Evolutionary conservation across 225 moss, liverwort and hornwort genomes (phyloP), one percentile per base, ranked within the genome.

Genomic region (Lunularia cruciata): DNA sequence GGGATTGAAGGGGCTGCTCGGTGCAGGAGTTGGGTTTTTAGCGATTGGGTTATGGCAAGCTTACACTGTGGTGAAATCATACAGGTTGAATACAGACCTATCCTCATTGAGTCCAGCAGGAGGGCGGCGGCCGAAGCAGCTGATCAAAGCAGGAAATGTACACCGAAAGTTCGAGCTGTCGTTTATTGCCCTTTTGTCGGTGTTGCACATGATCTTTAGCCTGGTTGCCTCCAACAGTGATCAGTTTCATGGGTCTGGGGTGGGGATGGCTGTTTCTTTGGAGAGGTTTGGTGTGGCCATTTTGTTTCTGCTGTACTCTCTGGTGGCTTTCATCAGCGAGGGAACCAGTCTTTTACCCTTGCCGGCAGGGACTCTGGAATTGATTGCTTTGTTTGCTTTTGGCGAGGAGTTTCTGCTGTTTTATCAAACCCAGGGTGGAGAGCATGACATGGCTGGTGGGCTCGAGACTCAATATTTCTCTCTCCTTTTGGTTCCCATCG

Each of bases 391-490:
- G 47, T 86, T 86, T 34, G 88, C 93, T 6, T 98, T 88, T 26
- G 80, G 80, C 14, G 86, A 92, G 55, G 96, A 98, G 72, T 98
- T 98, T 46, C 30, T 89, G 47, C 72, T 98, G 8, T 96, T 91
- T 35, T 89, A 86, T 65, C 74, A 85, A 23, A 84, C 80, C 38
- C 85, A 84, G 22, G 71, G 67, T 1, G 71, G 71, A 36, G 81
- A 70, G 4, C 55, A 73, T 28, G 67, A 72, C 23, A 60, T 60
- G 19, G 48, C 75, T 18, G 85, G 86, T 19, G 85, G 87, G 20
- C 68, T 98, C 65, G 93, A 90, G 72, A 66, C 58, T 48, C 90
- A 93, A 74, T 98, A 93, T 66, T 89, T 89, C 66, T 78, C 72
- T 65, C 79, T 98, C 30, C 38, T 98, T 35, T 75, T 93, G 42